These are phyloP conservation scores for Rhodotorula glutinis DNA, from an alignment of 1,284 basidiomycete genomes.

Conservation along the genomic window DNA sequence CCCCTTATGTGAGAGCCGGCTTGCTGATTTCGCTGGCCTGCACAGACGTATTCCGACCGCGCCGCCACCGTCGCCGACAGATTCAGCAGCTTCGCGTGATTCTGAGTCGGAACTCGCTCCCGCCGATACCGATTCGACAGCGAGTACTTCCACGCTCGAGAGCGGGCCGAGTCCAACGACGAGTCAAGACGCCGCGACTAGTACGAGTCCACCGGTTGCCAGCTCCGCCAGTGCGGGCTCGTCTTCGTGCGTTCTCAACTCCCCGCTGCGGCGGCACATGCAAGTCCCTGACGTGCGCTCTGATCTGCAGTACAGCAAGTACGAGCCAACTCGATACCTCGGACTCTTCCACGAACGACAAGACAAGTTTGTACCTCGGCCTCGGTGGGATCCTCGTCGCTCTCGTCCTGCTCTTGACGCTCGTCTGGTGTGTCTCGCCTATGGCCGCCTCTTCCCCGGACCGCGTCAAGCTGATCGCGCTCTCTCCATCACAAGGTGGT, in stretches of 20 bases:
- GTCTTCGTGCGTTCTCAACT: not conserved
- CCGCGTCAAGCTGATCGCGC: no score
- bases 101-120: not conserved
- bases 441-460: no score
- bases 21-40: no score
- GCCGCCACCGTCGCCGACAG: not conserved
- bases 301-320: no score
- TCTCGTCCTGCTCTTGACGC: not conserved
- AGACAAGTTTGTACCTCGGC: constrained; percentile 15
- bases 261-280: no score
- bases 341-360: not conserved
- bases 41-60: not conserved
- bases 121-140: not conserved
- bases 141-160: no score
- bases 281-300: no score
- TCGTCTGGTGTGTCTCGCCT: not conserved
- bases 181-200: no score
- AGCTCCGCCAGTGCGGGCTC: not conserved
- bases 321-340: no score
- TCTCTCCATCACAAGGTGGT: constrained; percentile 7
- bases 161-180: no score
- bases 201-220: no score
- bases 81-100: not conserved
- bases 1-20: no score
- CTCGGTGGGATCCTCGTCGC: constrained; percentile 16